Evolutionary conservation across 2,329 filamentous ascomycete genomes (phyloP), one percentile per base, ranked within the genome.

Genomic region (Teratosphaeria viscida): DNA sequence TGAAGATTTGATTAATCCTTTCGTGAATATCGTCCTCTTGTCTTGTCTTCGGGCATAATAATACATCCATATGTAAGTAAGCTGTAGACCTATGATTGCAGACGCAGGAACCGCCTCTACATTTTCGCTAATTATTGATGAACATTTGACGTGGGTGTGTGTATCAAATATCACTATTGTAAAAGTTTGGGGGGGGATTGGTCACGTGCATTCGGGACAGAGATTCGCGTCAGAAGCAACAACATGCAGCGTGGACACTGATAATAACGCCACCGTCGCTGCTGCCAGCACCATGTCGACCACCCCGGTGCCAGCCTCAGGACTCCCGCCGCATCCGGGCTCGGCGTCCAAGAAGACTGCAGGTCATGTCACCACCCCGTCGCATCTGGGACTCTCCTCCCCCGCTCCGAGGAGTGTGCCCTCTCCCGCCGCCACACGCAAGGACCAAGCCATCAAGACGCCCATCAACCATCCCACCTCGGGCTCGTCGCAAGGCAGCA

Each of bases 311-410:
- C 43, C 43, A 2, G n/a, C 43, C 3, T 39, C 43, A n/a, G 43
- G 3, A 3, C 6, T 23, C n/a, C 37, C 43, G 16, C 10, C 43
- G 16, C 43, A 49, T 49, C 16, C 43, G 6, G 43, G 43, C 16
- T 68, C 68, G 2, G 69, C 68, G 39, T 69, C 70, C 34, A 72
- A 72, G 59, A 67, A 68, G 57, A 54, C 65, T 5, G 59, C 61
- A 23, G 62, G 60, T 35, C 64, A 67, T 61, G 66, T 66, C 57
- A 65, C 66, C 19, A 72, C 70, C 8, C 71, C 71, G 66, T 62
- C 76, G 72, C 70, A 75, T 70, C 53, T 76, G 70, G 49, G 73
- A 73, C 56, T 74, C 71, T 32, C 76, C 72, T 64, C 78, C 71
- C 68, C 77, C 69, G 73, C 66, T 27, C 68, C 66, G 57, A 65